phyloP scores from a whole-genome alignment of 2,329 filamentous ascomycete species.

The Apiospora arundinis region DNA sequence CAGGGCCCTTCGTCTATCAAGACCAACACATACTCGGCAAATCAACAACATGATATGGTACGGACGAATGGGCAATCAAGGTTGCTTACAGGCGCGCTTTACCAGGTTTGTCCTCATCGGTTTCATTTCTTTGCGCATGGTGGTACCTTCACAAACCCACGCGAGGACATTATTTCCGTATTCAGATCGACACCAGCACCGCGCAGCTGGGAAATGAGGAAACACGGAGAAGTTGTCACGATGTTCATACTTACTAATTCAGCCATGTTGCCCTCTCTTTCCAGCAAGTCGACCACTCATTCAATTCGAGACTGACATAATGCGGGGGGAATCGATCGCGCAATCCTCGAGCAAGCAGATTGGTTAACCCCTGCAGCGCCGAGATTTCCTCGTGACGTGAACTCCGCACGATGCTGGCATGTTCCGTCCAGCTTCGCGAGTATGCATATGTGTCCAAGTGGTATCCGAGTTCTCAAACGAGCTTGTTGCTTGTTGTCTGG shows the following conservation, averaged over 20 bases:
- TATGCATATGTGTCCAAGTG: not conserved
- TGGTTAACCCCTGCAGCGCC: constrained; percentile 6
- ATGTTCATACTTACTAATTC: not conserved
- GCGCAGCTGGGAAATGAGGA: not conserved
- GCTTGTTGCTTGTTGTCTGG: too few species aligned
- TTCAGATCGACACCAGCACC: not conserved
- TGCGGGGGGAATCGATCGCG: constrained; percentile 13
- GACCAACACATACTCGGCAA: not conserved
- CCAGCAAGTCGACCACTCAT: not conserved
- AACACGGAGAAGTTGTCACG: not conserved
- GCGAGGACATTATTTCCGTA: not conserved
- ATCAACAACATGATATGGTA: not conserved
- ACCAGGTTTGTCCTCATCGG: constrained; percentile 24
- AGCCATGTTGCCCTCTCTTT: not conserved
- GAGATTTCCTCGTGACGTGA: not conserved
- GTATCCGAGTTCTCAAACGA: not conserved
- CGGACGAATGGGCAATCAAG: not conserved
- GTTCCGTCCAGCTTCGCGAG: not conserved
- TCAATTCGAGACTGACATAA: not conserved
- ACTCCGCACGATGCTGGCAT: constrained; percentile 1
- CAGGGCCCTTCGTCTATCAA: not conserved
- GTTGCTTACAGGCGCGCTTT: constrained; percentile 25
- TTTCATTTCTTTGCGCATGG: constrained; percentile 21
- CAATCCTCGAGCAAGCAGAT: constrained; percentile 10
- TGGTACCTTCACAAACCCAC: constrained; percentile 17